Evolutionary conservation across 2,329 filamentous ascomycete genomes (phyloP), one percentile per base, ranked within the genome.

Genomic region (Aureobasidium musti): DNA sequence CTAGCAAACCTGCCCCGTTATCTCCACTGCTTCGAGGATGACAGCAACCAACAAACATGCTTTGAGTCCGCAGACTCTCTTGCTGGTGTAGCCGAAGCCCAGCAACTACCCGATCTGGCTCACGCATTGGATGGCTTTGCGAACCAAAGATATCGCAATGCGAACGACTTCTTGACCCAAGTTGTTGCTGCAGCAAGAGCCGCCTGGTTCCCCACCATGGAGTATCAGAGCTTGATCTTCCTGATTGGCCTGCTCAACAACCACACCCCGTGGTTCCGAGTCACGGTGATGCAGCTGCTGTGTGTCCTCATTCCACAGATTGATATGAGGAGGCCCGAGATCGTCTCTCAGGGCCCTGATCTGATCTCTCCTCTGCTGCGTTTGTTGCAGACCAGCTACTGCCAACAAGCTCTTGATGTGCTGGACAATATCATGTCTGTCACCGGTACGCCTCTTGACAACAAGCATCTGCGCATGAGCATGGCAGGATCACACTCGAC

Each of bases 341-440:
- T 99, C 69, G 90, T 92, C 5, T 89, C 88, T 8, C 92, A 98
- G 76, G 94, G 95, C 0, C 93, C 94, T 0, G 96, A 99, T 78
- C 84, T 99, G 56, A 96, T 99, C 66, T 97, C 95, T 1, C 96
- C 95, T 0, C 83, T 99, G 0, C 81, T 99, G 65, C 87, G 95
- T 64, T 83, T 99, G 23, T 80, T 99, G 45, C 93, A 97, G 75
- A 97, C 94, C 1, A 92, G 96, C 68, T 93, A 93, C 73, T 98
- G 93, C 76, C 92, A 95, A 77, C 90, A 97, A 74, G 95, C 95
- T 13, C 81, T 99, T 11, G 88, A 92, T 70, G 94, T 99, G 0
- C 82, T 99, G 67, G 95, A 99, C 77, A 91, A 94, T 70, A 95
- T 98, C 72, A 96, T 97, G 86, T 91, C 91, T 33, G 94, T 98